Conservation (phyloP, 2,329 filamentous ascomycete genomes). For the Trichophyton rubrum region DNA sequence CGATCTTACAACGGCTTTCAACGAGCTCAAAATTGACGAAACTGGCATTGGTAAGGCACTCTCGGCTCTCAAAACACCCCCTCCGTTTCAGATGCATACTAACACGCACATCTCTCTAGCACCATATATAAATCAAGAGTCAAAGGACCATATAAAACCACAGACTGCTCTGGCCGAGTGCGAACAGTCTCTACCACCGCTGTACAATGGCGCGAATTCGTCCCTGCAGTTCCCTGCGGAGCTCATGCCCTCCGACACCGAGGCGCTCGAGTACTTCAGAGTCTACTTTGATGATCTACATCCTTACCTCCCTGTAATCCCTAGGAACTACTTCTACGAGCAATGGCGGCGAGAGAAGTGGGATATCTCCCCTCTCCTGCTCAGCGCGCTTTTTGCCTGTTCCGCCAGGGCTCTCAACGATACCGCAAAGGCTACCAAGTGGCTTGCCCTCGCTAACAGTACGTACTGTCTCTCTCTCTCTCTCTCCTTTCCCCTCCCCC, state of each 20-base stretch:
- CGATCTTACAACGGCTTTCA: conserved; percentile 59
- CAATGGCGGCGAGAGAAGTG: conserved; percentile 76
- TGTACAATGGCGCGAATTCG: conserved; percentile 55
- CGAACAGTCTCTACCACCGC: conserved; percentile 56
- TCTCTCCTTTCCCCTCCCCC: no score
- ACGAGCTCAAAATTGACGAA: conserved; percentile 76
- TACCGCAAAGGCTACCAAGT: conserved; percentile 61
- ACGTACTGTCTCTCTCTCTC: neutral
- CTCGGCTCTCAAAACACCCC: conserved; percentile 4
- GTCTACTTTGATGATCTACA: conserved; percentile 86
- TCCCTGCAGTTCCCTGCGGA: conserved; percentile 82
- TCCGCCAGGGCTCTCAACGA: conserved; percentile 51
- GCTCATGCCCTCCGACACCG: conserved; percentile 80
- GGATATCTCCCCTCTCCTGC: conserved; percentile 75
- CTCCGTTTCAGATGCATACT: neutral
- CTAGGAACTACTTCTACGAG: conserved; percentile 68
- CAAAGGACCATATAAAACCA: conserved; percentile 37
- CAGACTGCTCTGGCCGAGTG: conserved; percentile 47
- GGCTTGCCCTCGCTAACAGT: conserved; percentile 63
- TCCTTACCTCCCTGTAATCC: conserved; percentile 81
- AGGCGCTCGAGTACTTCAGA: conserved; percentile 71
- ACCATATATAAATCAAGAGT: conserved; percentile 65
- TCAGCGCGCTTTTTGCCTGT: conserved; percentile 87
- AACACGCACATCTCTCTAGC: neutral
- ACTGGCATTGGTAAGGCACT: conserved; percentile 60